These are phyloP conservation scores for Shiraia sp. DNA, from an alignment of 2,329 filamentous ascomycete species.

Conservation along the genomic window DNA sequence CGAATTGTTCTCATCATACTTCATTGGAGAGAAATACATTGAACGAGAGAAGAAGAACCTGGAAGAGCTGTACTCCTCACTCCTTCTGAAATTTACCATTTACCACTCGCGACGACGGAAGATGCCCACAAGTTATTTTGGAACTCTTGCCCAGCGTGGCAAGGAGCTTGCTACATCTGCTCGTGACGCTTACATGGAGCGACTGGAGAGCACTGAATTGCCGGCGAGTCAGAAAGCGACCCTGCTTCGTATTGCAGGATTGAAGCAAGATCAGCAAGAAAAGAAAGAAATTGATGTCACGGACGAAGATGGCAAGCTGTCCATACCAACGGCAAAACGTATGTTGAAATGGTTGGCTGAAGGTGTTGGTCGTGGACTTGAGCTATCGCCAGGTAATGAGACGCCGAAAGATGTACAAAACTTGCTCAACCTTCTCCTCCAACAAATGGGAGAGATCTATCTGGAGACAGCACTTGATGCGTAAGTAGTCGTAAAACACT, in stretches of 20 bases:
- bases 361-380: constrained; percentile 85
- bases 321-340: constrained; percentile 85
- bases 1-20: constrained; percentile 68
- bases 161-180: constrained; percentile 86
- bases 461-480: constrained; percentile 68
- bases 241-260: constrained; percentile 84
- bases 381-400: constrained; percentile 84
- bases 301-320: constrained; percentile 85
- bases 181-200: constrained; percentile 87
- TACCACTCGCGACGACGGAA: constrained; percentile 90
- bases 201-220: constrained; percentile 85
- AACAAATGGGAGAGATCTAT: constrained; percentile 84
- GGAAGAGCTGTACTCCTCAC: constrained; percentile 83
- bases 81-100: constrained; percentile 96
- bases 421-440: constrained; percentile 79
- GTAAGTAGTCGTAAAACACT: constrained; percentile 31
- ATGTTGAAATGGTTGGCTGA: constrained; percentile 99
- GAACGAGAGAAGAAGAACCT: constrained; percentile 68
- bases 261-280: constrained; percentile 73
- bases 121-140: constrained; percentile 88
- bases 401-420: constrained; percentile 92
- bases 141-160: constrained; percentile 84
- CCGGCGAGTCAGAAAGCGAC: constrained; percentile 87
- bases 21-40: constrained; percentile 67
- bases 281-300: constrained; percentile 88